Conservation (phyloP, 2,329 filamentous ascomycete species). For the Apiospora kogelbergensis region DNA sequence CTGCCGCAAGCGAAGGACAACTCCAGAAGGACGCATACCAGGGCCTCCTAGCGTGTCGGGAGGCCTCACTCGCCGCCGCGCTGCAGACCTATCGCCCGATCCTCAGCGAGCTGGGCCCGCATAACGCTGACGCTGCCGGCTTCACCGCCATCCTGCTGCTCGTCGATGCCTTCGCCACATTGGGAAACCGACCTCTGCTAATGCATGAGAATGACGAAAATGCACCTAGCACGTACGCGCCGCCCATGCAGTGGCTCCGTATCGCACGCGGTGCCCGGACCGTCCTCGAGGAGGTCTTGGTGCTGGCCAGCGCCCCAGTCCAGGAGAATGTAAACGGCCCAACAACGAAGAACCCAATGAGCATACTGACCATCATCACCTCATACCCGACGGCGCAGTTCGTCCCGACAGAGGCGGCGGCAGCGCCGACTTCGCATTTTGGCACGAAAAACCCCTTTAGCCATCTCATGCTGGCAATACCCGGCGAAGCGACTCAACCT, state of each 20-base stretch:
- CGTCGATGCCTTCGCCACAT: neutral
- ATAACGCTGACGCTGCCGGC: neutral
- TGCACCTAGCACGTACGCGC: neutral
- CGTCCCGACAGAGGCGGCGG: neutral
- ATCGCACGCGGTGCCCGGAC: neutral
- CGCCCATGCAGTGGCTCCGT: neutral
- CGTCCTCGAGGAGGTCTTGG: neutral
- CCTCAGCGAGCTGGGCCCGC: neutral
- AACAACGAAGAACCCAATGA: neutral
- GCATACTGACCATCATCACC: neutral
- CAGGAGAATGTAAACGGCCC: neutral
- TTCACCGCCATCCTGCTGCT: neutral
- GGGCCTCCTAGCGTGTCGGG: neutral
- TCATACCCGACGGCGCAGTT: neutral
- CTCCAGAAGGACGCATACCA: neutral
- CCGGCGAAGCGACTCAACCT: neutral
- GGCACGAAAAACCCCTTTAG: neutral
- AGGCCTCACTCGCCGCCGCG: neutral
- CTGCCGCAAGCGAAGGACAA: neutral
- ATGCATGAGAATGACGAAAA: neutral
- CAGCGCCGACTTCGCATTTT: neutral
- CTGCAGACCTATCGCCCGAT: neutral
- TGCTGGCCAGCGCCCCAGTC: neutral
- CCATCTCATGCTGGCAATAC: neutral
- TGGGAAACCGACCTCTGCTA: neutral